These are phyloP conservation scores for Madurella fahalii DNA, from an alignment of 2,329 filamentous ascomycete species.

Conservation along the genomic window DNA sequence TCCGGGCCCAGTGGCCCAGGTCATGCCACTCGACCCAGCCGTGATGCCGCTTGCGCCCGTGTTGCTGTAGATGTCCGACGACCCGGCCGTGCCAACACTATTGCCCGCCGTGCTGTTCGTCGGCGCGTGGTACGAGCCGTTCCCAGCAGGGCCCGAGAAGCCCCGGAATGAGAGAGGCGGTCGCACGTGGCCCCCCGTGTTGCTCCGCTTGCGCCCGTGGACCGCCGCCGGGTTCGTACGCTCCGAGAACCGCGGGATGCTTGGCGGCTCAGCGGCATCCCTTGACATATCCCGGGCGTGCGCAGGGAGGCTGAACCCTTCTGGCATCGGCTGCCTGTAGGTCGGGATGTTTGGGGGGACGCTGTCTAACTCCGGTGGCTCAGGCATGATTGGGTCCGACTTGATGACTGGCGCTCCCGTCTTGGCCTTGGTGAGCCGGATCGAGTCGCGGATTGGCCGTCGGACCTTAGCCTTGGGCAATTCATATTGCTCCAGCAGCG, in stretches of 20 bases:
- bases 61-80: conserved; percentile 30
- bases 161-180: conserved; percentile 72
- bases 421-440: conserved; percentile 78
- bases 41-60: conserved; percentile 18
- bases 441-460: conserved; percentile 74
- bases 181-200: conserved; percentile 71
- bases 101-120: conserved; percentile 56
- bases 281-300: conserved; percentile 48
- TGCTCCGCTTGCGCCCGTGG: conserved; percentile 84
- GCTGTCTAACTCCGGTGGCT: conserved; percentile 36
- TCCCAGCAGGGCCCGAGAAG: conserved; percentile 59
- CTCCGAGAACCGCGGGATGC: conserved; percentile 66
- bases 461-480: conserved; percentile 45
- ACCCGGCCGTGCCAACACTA: conserved; percentile 40
- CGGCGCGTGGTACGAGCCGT: conserved; percentile 39
- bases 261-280: conserved; percentile 66
- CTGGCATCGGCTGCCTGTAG: conserved; percentile 39
- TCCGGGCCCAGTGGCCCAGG: conserved; percentile 28
- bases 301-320: conserved; percentile 34
- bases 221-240: conserved; percentile 44
- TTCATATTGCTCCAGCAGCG: conserved; percentile 48
- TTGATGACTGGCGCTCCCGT: conserved; percentile 27
- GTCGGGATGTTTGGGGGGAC: conserved; percentile 49
- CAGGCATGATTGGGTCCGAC: conserved; percentile 25
- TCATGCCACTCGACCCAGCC: conserved; percentile 21